Evolutionary conservation across 176 grass and related monocot genomes (phyloP).

Genomic region (Lolium rigidum): DNA sequence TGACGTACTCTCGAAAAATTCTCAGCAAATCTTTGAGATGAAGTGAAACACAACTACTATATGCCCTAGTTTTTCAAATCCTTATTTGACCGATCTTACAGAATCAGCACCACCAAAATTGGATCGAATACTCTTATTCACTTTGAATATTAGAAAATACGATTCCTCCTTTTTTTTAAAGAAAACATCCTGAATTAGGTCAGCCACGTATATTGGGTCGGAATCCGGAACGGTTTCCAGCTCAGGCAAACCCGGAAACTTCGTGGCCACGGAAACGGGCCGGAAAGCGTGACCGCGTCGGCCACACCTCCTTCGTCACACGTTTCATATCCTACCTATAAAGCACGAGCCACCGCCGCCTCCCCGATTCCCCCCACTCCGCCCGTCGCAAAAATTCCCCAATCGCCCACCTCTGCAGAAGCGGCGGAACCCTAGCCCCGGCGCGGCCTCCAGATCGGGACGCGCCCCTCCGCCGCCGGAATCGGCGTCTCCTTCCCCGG

Average conservation of each 20-base stretch:
- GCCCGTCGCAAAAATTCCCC: constrained; percentile 9
- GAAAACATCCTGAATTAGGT: neutral
- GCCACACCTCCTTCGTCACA: constrained; percentile 21
- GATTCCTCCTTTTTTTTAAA: neutral
- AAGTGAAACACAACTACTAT: too few species aligned
- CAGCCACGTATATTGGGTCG: neutral
- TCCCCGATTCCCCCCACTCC: neutral
- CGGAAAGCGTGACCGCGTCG: constrained; percentile 29
- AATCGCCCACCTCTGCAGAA: neutral
- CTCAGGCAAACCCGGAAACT: neutral
- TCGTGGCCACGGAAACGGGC: constrained; percentile 26
- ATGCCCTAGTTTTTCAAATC: too few species aligned
- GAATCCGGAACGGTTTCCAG: neutral
- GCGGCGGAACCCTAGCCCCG: constrained; percentile 41
- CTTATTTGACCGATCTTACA: too few species aligned
- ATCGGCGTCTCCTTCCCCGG: neutral
- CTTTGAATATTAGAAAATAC: neutral
- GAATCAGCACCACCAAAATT: too few species aligned
- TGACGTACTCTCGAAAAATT: too few species aligned
- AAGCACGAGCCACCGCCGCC: neutral
- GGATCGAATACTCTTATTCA: too few species aligned
- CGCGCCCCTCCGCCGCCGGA: neutral
- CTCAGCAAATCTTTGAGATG: too few species aligned
- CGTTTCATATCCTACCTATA: constrained; percentile 31
- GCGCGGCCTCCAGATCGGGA: constrained; percentile 33